Evolutionary conservation across 768 basidiomycete genomes (phyloP).

Genomic region (Pisolithus orientalis): DNA sequence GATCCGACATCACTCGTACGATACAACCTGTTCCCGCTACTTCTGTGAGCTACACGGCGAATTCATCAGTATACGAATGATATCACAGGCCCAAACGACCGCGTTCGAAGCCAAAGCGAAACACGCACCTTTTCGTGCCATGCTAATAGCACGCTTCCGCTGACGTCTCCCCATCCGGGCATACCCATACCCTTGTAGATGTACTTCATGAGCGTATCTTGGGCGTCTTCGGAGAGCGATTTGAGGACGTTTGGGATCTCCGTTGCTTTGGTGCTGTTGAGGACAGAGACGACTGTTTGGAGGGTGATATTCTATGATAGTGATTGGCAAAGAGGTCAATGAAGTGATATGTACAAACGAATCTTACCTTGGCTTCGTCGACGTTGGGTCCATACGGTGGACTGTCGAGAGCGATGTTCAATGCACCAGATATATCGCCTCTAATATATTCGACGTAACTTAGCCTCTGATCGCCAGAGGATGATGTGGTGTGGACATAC

Average conservation of each 20-base stretch:
- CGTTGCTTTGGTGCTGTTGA: slow-evolving; percentile 89
- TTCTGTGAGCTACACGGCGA: slow-evolving; percentile 68
- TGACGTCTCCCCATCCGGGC: slow-evolving; percentile 54
- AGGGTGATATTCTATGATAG: slow-evolving; percentile 63
- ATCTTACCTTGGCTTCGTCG: slow-evolving; percentile 83
- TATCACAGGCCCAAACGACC: not conserved
- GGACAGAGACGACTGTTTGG: slow-evolving; percentile 75
- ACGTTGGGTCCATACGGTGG: slow-evolving; percentile 86
- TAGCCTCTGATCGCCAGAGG: too few relatives aligned
- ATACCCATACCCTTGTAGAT: slow-evolving; percentile 93
- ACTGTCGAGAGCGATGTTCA: slow-evolving; percentile 63
- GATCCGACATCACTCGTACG: slow-evolving; percentile 77
- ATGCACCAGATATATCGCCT: slow-evolving; percentile 69
- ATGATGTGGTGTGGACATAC: slow-evolving; percentile 37
- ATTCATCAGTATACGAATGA: not conserved
- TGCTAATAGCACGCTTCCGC: slow-evolving; percentile 57
- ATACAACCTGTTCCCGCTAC: slow-evolving; percentile 93
- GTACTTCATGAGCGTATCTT: slow-evolving; percentile 96
- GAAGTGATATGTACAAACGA: not conserved
- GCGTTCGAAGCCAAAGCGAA: not conserved
- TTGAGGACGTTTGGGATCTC: slow-evolving; percentile 79
- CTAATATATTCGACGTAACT: slow-evolving; percentile 30
- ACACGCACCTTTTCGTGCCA: slow-evolving; percentile 93
- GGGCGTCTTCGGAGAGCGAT: slow-evolving; percentile 61
- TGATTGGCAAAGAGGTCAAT: too few relatives aligned